A percentile compares a stretch with the other conserved stretches of the same genome.
phyloP scores from a whole-genome alignment of 1,284 basidiomycete species.

The Puccinia coronata region DNA sequence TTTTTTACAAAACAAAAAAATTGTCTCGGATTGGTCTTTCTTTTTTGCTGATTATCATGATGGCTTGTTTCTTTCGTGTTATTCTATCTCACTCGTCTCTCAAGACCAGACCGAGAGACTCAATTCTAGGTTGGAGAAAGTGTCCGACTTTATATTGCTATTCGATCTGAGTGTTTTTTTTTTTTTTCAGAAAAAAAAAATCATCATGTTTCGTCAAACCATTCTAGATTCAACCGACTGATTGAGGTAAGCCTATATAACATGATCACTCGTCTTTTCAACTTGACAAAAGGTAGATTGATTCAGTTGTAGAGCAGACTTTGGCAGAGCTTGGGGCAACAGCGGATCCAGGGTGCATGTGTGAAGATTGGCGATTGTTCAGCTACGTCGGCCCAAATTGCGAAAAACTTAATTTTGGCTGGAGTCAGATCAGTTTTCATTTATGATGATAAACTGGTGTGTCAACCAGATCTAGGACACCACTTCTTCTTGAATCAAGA shows the following conservation, averaged over 20 bases:
- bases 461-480: conserved; percentile 79
- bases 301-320: conserved; percentile 64
- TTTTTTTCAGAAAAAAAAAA: too few species aligned
- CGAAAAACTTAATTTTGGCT: conserved; percentile 92
- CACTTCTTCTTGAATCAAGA: conserved; percentile 88
- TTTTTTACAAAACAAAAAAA: too few species aligned
- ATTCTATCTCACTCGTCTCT: neutral
- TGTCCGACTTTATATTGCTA: neutral
- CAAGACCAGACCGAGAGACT: conserved; percentile 36
- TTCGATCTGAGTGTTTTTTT: neutral
- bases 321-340: conserved; percentile 92
- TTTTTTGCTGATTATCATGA: neutral
- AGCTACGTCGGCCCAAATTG: conserved; percentile 77
- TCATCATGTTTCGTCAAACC: neutral
- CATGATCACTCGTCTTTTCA: neutral
- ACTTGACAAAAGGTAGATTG: neutral
- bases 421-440: conserved; percentile 90
- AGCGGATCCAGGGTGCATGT: conserved; percentile 80
- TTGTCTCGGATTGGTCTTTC: neutral
- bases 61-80: neutral
- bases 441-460: conserved; percentile 69
- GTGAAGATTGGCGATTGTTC: conserved; percentile 78
- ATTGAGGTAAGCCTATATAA: conserved; percentile 35
- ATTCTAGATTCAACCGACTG: conserved; percentile 36
- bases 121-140: conserved; percentile 21